These are phyloP conservation scores for Xylaria multiplex DNA, from an alignment of 2,329 filamentous ascomycete genomes.

Conservation along the genomic window DNA sequence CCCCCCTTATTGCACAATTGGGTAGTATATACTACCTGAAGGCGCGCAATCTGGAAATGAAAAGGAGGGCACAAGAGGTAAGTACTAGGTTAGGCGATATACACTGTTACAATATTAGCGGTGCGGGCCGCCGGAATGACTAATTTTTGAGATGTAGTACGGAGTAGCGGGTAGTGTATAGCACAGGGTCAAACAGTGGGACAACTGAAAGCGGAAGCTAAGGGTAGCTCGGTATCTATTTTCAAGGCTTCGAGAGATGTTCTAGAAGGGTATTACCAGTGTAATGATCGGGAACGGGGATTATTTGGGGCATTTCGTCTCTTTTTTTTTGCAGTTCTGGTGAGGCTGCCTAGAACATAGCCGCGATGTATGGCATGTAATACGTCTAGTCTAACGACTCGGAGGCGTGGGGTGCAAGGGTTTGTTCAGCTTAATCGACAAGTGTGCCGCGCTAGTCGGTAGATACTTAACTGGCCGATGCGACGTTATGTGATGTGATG, in stretches of 20 bases:
- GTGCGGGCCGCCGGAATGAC: conserved; percentile 11
- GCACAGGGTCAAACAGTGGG: background rate
- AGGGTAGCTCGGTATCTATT: background rate
- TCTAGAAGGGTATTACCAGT: conserved; percentile 2
- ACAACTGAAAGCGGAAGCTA: background rate
- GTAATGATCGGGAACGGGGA: background rate
- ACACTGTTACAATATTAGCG: conserved; percentile 2
- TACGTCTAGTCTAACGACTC: background rate
- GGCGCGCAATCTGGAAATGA: background rate
- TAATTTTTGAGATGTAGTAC: background rate
- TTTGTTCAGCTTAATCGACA: background rate
- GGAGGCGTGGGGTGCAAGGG: background rate
- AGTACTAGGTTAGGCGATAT: too few relatives aligned
- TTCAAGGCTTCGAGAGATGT: background rate
- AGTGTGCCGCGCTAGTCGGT: background rate
- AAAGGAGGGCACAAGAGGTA: background rate
- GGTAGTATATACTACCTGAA: background rate
- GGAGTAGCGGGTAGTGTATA: too few relatives aligned
- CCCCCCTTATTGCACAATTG: conserved; percentile 9
- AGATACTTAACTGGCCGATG: background rate
- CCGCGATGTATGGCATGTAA: background rate
- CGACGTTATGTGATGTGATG: conserved; percentile 3
- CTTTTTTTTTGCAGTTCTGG: background rate
- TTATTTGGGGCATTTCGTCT: background rate
- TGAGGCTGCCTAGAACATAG: background rate